Evolutionary conservation across 2,329 filamentous ascomycete species (phyloP).

Genomic region (Ascochyta koolunga): DNA sequence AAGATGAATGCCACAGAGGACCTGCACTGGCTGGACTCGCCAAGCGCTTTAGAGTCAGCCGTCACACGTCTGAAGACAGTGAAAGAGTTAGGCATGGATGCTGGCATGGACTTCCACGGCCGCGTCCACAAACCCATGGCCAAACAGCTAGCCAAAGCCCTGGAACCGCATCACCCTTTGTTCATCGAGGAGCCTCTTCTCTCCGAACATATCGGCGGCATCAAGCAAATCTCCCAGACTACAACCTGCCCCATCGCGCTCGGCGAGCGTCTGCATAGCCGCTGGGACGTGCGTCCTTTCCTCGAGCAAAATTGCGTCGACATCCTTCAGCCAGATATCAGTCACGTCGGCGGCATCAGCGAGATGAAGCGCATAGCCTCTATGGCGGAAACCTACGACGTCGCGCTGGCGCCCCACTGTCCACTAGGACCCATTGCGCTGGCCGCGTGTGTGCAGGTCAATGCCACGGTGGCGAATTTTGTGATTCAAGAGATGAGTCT

Average conservation of each 20-base stretch:
- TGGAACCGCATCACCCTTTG: constrained; percentile 72
- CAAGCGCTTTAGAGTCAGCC: constrained; percentile 65
- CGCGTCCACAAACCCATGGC: constrained; percentile 81
- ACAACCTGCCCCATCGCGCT: constrained; percentile 72
- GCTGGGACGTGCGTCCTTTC: constrained; percentile 77
- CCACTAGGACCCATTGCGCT: constrained; percentile 75
- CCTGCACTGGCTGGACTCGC: constrained; percentile 77
- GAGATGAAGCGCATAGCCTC: constrained; percentile 72
- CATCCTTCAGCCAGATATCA: constrained; percentile 75
- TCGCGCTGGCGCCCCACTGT: constrained; percentile 75
- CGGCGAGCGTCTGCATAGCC: constrained; percentile 72
- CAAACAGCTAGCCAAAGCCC: constrained; percentile 70
- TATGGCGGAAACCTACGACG: constrained; percentile 76
- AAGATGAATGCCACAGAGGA: constrained; percentile 85
- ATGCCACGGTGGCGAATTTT: constrained; percentile 64
- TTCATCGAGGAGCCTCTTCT: constrained; percentile 79
- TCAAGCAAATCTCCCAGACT: constrained; percentile 64
- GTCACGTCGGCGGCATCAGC: constrained; percentile 74
- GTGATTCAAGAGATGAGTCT: constrained; percentile 79
- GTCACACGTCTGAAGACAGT: constrained; percentile 73
- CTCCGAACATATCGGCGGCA: constrained; percentile 70
- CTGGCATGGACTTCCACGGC: constrained; percentile 78
- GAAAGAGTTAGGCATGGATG: constrained; percentile 72
- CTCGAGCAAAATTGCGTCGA: constrained; percentile 71
- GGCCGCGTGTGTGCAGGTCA: constrained; percentile 73